Evolutionary conservation across 2,329 filamentous ascomycete species (phyloP), one percentile per base, ranked within the genome.

Genomic region (Epichloe gansuensis): DNA sequence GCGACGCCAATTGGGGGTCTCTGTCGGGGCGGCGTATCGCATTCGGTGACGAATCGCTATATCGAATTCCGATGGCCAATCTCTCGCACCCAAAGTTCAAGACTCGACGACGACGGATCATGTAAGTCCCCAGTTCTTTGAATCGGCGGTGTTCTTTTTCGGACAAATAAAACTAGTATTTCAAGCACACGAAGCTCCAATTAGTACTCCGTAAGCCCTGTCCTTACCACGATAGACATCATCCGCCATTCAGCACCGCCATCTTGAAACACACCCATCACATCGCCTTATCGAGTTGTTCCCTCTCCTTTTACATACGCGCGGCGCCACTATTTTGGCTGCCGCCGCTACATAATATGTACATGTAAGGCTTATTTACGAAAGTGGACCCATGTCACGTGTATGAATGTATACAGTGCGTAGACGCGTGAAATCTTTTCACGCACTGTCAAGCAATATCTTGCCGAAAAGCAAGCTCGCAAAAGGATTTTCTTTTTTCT

Each of bases 401-500:
- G 64, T 1, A 0, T 0, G 0, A 0, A 0, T 13, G 0, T 11
- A 0, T 44, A 67, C 65, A 66, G 65, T 67, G 64, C 52, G 9
- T 15, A n/a, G 0, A 2, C n/a, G 46, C 25, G 34, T 11, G 48
- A 60, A 65, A 63, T 57, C 51, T 62, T 65, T 64, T 44, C 54
- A 59, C 28, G 54, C 65, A 67, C 65, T 67, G 65, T 65, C 39
- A 53, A 41, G 3, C 60, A 63, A 67, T 67, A 67, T 65, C 62
- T 63, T 60, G 56, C 50, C 54, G 56, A 56, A 57, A 56, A 39
- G 21, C 35, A 8, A 31, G 12, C 13, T 45, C 12, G 9, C 1
- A 17, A 4, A 31, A 11, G 9, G 31, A 23, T 28, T 34, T 47
- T 48, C 9, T 44, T 34, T 31, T n/a, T 35, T 15, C 0, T 12